Evolutionary conservation across 495 filamentous ascomycete species (phyloP), one percentile per base, ranked within the genome.

Genomic region (Monascus purpureus): DNA sequence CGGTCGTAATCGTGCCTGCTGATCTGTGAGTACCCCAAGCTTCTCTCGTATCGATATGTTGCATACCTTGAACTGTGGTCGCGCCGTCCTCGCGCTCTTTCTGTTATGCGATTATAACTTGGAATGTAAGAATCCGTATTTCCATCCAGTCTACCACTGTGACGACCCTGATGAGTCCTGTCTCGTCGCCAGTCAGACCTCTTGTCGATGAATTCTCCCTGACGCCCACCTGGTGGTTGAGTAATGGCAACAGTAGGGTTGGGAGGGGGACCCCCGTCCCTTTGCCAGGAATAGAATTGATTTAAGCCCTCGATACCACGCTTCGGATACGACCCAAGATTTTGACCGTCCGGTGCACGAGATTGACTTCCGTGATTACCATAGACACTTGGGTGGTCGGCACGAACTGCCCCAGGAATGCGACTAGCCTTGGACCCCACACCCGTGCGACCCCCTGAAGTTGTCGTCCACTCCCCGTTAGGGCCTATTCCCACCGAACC

Each of bases 401-500:
- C 41, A 19, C 53, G 53, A 5, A 44, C 43, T 28, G 42, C 48
- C 12, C 45, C 48, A 23, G 61, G 59, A 26, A 59, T 45, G 3
- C 57, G 58, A 36, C 43, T 51, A 19, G 40, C 50, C 32, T 46
- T 49, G 17, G 43, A 46, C 25, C 59, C 54, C 1, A 45, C 30
- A 17, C 39, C 45, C 20, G 38, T 25, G 31, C 52, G 47, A 28
- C 50, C 40, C 14, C 50, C 50, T 13, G 55, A 48, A 12, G 49
- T 54, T 16, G 49, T 42, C 16, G 49, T 30, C 63, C 65, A 76
- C 26, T 75, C 75, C 31, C 72, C 70, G 42, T 73, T 72, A 18
- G 73, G 70, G 12, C 79, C 77, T 41, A 76, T 73, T 11, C 90
- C 88, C 13, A 92, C 82, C 8, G 80, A 83, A 9, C 81, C 84